Conservation (phyloP, 1,284 basidiomycete species). For the Rhodotorula mucilaginosa region DNA sequence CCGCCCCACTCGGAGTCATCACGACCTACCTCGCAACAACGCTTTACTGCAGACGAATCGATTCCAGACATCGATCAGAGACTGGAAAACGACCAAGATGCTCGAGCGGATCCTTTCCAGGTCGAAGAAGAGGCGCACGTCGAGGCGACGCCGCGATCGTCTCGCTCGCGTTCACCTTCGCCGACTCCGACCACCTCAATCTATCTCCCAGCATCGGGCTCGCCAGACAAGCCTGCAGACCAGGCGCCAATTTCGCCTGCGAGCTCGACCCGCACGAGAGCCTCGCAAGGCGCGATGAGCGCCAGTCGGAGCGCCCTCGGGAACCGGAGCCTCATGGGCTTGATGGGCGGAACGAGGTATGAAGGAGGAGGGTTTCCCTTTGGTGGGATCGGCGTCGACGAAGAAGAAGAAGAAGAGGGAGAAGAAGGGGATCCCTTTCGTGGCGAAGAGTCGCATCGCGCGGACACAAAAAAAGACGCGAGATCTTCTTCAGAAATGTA, state of each 20-base stretch:
- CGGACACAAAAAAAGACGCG: background rate
- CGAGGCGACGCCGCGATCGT: background rate
- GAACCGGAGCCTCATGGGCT: conserved; percentile 30
- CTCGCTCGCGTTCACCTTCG: background rate
- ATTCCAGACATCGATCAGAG: background rate
- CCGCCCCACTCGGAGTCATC: background rate
- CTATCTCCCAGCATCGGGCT: background rate
- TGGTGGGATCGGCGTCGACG: conserved; percentile 5
- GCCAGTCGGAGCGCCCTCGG: conserved; percentile 22
- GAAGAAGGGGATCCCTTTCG: background rate
- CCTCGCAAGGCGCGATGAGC: background rate
- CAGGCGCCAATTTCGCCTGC: background rate
- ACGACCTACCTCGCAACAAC: no score
- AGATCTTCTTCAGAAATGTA: background rate
- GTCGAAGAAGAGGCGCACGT: background rate
- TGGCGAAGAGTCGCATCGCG: background rate
- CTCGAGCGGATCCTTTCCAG: background rate
- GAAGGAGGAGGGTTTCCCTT: conserved; percentile 10
- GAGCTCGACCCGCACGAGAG: background rate
- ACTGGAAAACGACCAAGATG: fast-evolving
- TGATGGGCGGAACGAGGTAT: conserved; percentile 34
- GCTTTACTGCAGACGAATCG: background rate
- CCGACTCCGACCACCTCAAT: conserved; percentile 9
- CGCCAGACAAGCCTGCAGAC: background rate
- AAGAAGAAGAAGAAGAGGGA: conserved; percentile 11